phyloP scores from a whole-genome alignment of 2,329 filamentous ascomycete genomes.

The Alternaria novae-zelandiae region DNA sequence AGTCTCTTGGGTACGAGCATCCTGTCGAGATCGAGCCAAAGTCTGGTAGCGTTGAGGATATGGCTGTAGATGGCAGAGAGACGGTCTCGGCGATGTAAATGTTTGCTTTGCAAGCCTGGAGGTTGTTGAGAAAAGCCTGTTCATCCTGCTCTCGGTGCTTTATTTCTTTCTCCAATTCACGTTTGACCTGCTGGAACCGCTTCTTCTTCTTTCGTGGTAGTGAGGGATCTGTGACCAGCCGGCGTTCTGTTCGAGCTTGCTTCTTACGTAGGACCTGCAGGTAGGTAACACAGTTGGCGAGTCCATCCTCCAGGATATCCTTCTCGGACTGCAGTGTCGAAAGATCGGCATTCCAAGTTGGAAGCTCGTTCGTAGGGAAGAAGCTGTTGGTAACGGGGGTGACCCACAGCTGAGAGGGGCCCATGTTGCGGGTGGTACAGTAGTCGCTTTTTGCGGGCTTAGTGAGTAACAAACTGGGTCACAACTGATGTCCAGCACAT shows the following conservation, averaged over 20 bases:
- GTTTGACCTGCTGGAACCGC: slow-evolving; percentile 36
- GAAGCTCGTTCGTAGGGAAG: not conserved
- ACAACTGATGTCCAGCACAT: not conserved
- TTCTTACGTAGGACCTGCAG: slow-evolving; percentile 42
- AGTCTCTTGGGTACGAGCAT: slow-evolving; percentile 18
- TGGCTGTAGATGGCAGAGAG: slow-evolving; percentile 15
- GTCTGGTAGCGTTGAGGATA: slow-evolving; percentile 16
- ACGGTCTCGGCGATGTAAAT: slow-evolving; percentile 35
- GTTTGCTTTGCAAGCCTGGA: slow-evolving; percentile 41
- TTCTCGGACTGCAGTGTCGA: slow-evolving; percentile 30
- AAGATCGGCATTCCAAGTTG: slow-evolving; percentile 3
- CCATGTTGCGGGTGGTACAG: not conserved
- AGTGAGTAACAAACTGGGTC: not conserved
- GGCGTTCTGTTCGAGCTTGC: slow-evolving; percentile 33
- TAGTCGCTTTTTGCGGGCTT: no score
- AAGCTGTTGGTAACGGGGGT: not conserved
- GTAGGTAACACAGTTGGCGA: slow-evolving; percentile 42
- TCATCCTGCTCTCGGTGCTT: slow-evolving; percentile 41
- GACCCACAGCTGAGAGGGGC: not conserved
- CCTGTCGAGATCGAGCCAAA: slow-evolving; percentile 18
- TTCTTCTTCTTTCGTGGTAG: slow-evolving; percentile 37
- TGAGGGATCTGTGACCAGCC: slow-evolving; percentile 18
- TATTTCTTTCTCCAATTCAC: slow-evolving; percentile 40
- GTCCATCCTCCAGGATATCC: slow-evolving; percentile 31
- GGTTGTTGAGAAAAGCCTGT: slow-evolving; percentile 35